These are phyloP conservation scores for Erythrophleum ivorense DNA, from an alignment of 331 rosid species.

Conservation along the genomic window DNA sequence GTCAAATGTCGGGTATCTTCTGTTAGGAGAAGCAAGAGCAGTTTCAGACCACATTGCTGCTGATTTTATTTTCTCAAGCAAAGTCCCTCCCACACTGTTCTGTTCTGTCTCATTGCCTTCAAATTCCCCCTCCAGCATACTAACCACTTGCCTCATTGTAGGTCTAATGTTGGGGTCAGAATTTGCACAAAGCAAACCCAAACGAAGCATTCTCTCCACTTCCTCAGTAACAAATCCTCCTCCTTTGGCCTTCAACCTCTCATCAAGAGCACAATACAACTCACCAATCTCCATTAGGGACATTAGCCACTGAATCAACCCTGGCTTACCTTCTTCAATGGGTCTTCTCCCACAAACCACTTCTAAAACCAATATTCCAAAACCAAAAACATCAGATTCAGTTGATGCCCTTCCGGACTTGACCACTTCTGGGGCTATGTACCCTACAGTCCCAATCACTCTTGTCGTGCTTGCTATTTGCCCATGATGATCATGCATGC, in stretches of 20 bases:
- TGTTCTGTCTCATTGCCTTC: constrained; percentile 10
- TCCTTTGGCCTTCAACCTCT: constrained; percentile 4
- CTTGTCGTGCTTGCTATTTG: constrained; percentile 7
- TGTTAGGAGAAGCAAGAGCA: background rate
- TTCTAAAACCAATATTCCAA: constrained; percentile 48
- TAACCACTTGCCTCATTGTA: constrained; percentile 25
- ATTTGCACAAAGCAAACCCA: constrained; percentile 30
- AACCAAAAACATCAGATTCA: constrained; percentile 51
- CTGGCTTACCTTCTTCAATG: constrained; percentile 37
- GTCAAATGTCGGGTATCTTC: background rate
- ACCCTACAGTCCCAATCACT: constrained; percentile 26
- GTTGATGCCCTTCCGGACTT: constrained; percentile 6
- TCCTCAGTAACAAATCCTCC: constrained; percentile 1
- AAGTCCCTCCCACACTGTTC: background rate
- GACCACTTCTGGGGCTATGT: constrained; percentile 29
- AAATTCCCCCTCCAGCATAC: constrained; percentile 11
- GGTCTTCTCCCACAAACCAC: constrained; percentile 31
- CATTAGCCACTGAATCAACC: constrained; percentile 15
- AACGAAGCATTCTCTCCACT: constrained; percentile 15
- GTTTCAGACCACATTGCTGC: constrained; percentile 13
- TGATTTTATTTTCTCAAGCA: constrained; percentile 36
- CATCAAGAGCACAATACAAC: constrained; percentile 12
- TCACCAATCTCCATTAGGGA: constrained; percentile 21
- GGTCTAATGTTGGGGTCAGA: constrained; percentile 21
- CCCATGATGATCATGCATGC: constrained; percentile 48